Conservation (phyloP, 306 rosid species). For the Cucurbita argyrosperma region DNA sequence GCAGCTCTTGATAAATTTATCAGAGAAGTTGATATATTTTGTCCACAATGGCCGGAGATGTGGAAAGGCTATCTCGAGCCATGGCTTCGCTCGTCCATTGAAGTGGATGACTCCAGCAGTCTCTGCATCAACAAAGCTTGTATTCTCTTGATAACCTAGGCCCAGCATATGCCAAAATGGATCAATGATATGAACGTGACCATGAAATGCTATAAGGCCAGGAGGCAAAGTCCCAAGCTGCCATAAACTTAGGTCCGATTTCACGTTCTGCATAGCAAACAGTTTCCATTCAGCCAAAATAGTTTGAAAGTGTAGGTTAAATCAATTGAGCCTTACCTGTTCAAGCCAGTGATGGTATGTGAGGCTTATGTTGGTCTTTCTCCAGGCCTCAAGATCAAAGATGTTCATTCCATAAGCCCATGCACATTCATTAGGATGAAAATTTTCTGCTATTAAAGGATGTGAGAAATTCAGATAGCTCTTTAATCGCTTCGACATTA, state of each 20-base stretch:
- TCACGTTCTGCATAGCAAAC: slow-evolving; percentile 55
- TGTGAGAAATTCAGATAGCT: slow-evolving; percentile 97
- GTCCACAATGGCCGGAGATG: slow-evolving; percentile 63
- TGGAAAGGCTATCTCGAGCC: slow-evolving; percentile 95
- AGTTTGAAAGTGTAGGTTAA: background rate
- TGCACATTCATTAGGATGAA: slow-evolving; percentile 72
- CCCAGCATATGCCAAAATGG: slow-evolving; percentile 99
- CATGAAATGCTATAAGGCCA: slow-evolving; percentile 94
- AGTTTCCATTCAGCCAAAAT: background rate
- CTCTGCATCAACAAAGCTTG: slow-evolving; percentile 53
- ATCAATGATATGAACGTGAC: slow-evolving; percentile 68
- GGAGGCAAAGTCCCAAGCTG: slow-evolving; percentile 98
- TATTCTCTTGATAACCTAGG: slow-evolving; percentile 88
- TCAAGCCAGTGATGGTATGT: slow-evolving; percentile 84
- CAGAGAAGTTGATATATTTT: slow-evolving; percentile 69
- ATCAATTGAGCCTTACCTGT: slow-evolving; percentile 23
- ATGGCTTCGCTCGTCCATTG: slow-evolving; percentile 96
- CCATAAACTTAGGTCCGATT: slow-evolving; percentile 94
- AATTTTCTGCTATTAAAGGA: slow-evolving; percentile 50
- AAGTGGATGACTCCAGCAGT: slow-evolving; percentile 81
- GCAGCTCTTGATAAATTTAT: slow-evolving; percentile 84
- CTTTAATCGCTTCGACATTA: slow-evolving; percentile 86
- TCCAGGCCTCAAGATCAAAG: slow-evolving; percentile 92
- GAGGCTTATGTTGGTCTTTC: slow-evolving; percentile 83
- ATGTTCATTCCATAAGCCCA: slow-evolving; percentile 99